phyloP scores from a whole-genome alignment of 768 basidiomycete genomes.

The Pleurotus platypus region DNA sequence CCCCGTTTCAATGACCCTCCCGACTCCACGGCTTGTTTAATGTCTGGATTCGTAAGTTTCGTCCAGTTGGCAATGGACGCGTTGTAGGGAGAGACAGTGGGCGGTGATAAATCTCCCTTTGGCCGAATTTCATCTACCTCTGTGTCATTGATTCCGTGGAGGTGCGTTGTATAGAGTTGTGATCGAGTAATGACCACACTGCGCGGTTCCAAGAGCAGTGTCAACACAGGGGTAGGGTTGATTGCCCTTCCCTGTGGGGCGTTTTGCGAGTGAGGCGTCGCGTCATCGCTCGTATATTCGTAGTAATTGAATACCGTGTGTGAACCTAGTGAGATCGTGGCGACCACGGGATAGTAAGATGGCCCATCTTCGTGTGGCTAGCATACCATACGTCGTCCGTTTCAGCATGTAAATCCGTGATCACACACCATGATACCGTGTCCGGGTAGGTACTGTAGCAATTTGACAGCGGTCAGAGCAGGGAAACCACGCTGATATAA shows the following conservation, averaged over 20 bases:
- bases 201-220: constrained; percentile 79
- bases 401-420: not conserved
- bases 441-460: constrained; percentile 69
- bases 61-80: constrained; percentile 55
- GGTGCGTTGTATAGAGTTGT: constrained; percentile 62
- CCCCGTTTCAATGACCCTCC: constrained; percentile 56
- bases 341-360: constrained; percentile 81
- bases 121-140: constrained; percentile 41
- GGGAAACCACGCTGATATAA: not conserved
- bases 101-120: constrained; percentile 18
- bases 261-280: not conserved
- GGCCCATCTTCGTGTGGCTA: constrained; percentile 95
- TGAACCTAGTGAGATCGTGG: constrained; percentile 86
- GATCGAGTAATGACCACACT: constrained; percentile 77
- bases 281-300: constrained; percentile 39
- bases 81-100: constrained; percentile 22
- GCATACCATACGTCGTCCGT: constrained; percentile 1
- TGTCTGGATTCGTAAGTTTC: constrained; percentile 39
- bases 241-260: constrained; percentile 47
- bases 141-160: constrained; percentile 78
- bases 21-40: constrained; percentile 32
- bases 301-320: constrained; percentile 85
- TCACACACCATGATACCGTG: constrained; percentile 86
- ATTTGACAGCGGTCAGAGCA: not conserved
- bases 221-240: constrained; percentile 60